Percentiles rank a stretch among this genome's conserved stretches.
Evolutionary conservation across 768 basidiomycete species (phyloP).

Genomic region (Macrolepiota albuminosa): DNA sequence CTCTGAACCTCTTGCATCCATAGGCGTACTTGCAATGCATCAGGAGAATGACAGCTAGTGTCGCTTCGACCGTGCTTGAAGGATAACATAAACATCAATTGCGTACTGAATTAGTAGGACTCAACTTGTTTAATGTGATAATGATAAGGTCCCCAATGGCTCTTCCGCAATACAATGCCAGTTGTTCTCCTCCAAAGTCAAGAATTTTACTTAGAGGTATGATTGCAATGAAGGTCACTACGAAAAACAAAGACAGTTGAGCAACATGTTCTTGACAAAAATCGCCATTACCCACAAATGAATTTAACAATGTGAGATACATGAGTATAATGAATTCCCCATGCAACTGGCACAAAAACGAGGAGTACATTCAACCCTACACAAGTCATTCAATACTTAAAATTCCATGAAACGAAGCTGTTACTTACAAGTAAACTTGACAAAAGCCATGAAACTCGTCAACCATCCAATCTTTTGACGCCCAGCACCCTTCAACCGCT

Average conservation of each 20-base stretch:
- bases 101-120: background rate
- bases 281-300: slow-evolving; percentile 7
- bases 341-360: slow-evolving; percentile 36
- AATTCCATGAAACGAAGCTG: background rate
- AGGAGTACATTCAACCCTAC: slow-evolving; percentile 38
- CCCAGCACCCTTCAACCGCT: slow-evolving; percentile 20
- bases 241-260: background rate
- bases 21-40: slow-evolving; percentile 41
- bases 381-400: background rate
- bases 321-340: slow-evolving; percentile 30
- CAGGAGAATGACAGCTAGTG: slow-evolving; percentile 43
- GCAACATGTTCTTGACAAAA: background rate
- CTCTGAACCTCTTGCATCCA: background rate
- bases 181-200: slow-evolving; percentile 48
- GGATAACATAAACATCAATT: background rate
- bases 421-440: slow-evolving; percentile 30
- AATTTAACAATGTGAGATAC: slow-evolving; percentile 21
- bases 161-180: slow-evolving; percentile 44
- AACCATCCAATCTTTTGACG: slow-evolving; percentile 21
- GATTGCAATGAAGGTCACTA: slow-evolving; percentile 45
- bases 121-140: slow-evolving; percentile 49
- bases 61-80: slow-evolving; percentile 43
- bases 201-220: slow-evolving; percentile 47
- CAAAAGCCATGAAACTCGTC: slow-evolving; percentile 29
- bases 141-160: slow-evolving; percentile 45